Evolutionary conservation across 306 rosid species (phyloP).

Genomic region (Senna tora): DNA sequence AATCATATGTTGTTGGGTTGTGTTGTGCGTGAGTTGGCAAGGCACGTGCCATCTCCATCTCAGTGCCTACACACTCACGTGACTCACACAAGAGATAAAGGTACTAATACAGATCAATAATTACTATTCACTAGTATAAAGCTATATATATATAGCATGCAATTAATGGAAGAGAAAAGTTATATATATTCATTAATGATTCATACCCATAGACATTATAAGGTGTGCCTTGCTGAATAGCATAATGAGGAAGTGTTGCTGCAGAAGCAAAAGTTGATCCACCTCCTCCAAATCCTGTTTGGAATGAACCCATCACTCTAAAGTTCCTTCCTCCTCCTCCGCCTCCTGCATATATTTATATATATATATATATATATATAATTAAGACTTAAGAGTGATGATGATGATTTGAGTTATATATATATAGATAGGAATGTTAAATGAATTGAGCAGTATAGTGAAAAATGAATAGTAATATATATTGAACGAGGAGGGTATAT

Average conservation of each 20-base stretch:
- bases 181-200: constrained; percentile 22
- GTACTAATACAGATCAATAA: no score
- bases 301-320: constrained; percentile 85
- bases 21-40: constrained; percentile 66
- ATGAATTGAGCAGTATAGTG: neutral
- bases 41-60: constrained; percentile 56
- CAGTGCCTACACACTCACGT: neutral
- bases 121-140: no score
- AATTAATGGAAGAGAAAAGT: neutral
- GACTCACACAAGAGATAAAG: neutral
- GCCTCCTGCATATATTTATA: no score
- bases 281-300: constrained; percentile 83
- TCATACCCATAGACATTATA: constrained; percentile 84
- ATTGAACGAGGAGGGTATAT: no score
- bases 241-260: constrained; percentile 94
- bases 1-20: constrained; percentile 28
- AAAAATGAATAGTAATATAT: neutral
- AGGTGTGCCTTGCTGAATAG: constrained; percentile 91
- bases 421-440: neutral
- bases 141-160: neutral
- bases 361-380: neutral
- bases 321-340: constrained; percentile 84
- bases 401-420: no score
- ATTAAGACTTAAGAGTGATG: no score
- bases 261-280: constrained; percentile 83